Percentiles rank a stretch among this genome's conserved stretches.
Conservation (phyloP, 176 grass and related monocot species). For the Rhynchospora pubera region DNA sequence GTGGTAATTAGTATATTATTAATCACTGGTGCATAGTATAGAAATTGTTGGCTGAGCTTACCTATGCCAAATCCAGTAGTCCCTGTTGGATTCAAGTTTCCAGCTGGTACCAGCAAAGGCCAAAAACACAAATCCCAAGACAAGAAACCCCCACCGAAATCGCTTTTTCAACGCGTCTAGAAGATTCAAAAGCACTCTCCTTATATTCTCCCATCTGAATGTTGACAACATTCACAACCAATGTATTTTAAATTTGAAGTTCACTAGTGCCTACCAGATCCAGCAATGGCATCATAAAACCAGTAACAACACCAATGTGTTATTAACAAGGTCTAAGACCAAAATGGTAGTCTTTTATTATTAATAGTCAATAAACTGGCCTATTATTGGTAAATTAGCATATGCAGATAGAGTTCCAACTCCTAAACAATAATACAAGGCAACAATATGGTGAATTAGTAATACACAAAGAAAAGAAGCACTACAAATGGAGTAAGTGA, state of each 20-base stretch:
- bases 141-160: slow-evolving; percentile 58
- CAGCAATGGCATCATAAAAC: not conserved
- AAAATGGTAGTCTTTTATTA: not conserved
- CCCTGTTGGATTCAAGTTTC: slow-evolving; percentile 77
- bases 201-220: slow-evolving; percentile 62
- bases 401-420: not conserved
- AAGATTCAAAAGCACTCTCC: slow-evolving; percentile 46
- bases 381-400: not conserved
- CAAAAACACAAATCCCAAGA: slow-evolving; percentile 73
- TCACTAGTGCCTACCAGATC: not conserved
- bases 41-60: slow-evolving; percentile 9
- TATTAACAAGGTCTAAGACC: not conserved
- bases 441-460: not conserved
- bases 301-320: not conserved
- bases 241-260: not conserved
- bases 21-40: not conserved
- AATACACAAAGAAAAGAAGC: not conserved
- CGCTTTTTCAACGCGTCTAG: slow-evolving; percentile 58
- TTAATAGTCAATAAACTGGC: not conserved
- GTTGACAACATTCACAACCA: not conserved
- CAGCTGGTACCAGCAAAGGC: slow-evolving; percentile 73
- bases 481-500: not conserved
- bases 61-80: slow-evolving; percentile 99
- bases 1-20: not conserved
- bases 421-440: not conserved